Conservation (phyloP, 345 rosid species). For the Cochlearia excelsa region DNA sequence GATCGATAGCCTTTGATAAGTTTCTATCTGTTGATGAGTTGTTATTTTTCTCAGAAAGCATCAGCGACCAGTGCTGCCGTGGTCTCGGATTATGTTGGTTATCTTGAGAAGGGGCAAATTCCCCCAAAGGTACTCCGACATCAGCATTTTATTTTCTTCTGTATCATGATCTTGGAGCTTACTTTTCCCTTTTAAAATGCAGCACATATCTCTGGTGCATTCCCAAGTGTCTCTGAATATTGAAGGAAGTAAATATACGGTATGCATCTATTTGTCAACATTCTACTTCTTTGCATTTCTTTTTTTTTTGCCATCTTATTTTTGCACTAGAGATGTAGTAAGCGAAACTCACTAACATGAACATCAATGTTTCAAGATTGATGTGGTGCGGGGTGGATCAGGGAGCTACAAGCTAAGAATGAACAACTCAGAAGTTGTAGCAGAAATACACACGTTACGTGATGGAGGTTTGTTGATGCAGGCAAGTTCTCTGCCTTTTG, state of each 20-base stretch:
- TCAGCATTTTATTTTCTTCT: constrained; percentile 1
- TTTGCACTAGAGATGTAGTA: constrained; percentile 16
- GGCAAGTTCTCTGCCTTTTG: constrained; percentile 50
- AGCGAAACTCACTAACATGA: constrained; percentile 6
- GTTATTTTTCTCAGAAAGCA: constrained; percentile 72
- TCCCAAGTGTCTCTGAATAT: constrained; percentile 96
- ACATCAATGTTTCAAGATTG: constrained; percentile 53
- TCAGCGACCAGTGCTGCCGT: constrained; percentile 90
- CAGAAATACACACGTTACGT: constrained; percentile 96
- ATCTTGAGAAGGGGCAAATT: constrained; percentile 98
- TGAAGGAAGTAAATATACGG: constrained; percentile 99
- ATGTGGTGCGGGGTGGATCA: constrained; percentile 90
- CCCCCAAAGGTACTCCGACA: constrained; percentile 81
- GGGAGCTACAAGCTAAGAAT: constrained; percentile 87
- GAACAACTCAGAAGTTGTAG: constrained; percentile 88
- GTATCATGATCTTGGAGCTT: constrained; percentile 20
- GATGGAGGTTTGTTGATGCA: constrained; percentile 99
- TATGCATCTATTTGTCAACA: constrained; percentile 32
- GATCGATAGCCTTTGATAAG: constrained; percentile 4
- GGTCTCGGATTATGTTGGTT: constrained; percentile 96
- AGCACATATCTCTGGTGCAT: constrained; percentile 96
- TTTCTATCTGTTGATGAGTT: constrained; percentile 17
- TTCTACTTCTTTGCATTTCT: constrained; percentile 8
- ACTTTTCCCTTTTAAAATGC: constrained; percentile 37
- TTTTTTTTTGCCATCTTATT: constrained; percentile 6